Conservation (phyloP, 106 monocot genomes). For the Apostasia ramifera region DNA sequence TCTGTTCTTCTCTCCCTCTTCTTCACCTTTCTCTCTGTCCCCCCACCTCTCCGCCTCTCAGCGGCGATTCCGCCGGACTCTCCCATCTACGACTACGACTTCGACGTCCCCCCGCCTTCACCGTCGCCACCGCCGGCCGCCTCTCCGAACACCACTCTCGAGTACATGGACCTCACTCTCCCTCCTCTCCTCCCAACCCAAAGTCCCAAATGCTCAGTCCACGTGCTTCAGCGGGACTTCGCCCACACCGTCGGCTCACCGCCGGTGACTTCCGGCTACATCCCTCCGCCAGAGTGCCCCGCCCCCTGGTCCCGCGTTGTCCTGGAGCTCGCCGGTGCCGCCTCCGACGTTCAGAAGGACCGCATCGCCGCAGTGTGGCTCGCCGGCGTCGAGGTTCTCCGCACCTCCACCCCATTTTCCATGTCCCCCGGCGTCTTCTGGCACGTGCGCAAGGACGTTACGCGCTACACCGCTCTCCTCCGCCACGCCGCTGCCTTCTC, state of each 20-base stretch:
- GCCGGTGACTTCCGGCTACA: conserved; percentile 24
- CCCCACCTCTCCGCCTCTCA: neutral
- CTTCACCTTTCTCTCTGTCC: neutral
- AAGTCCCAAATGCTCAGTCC: conserved; percentile 30
- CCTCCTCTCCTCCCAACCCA: conserved; percentile 25
- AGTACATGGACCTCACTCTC: conserved; percentile 43
- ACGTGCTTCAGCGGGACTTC: conserved; percentile 34
- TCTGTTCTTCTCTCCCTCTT: neutral
- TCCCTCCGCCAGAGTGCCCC: conserved; percentile 21
- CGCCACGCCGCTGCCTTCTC: conserved; percentile 11
- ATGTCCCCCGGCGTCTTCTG: conserved; percentile 30
- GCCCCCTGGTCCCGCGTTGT: conserved; percentile 30
- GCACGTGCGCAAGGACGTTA: conserved; percentile 45
- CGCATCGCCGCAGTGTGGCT: conserved; percentile 54
- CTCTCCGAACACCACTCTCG: conserved; percentile 1
- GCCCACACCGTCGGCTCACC: conserved; percentile 20
- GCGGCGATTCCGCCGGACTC: neutral
- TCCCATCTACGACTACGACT: neutral
- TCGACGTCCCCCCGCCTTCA: neutral
- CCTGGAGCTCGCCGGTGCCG: conserved; percentile 35
- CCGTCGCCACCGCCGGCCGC: neutral
- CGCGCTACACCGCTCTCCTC: conserved; percentile 36
- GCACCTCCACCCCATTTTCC: conserved; percentile 46
- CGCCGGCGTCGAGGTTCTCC: conserved; percentile 40
- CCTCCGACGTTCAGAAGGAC: conserved; percentile 28